Percentiles rank a stretch among this genome's conserved stretches.
Conservation (phyloP, 345 rosid genomes). For the Pseudoturritis turrita region DNA sequence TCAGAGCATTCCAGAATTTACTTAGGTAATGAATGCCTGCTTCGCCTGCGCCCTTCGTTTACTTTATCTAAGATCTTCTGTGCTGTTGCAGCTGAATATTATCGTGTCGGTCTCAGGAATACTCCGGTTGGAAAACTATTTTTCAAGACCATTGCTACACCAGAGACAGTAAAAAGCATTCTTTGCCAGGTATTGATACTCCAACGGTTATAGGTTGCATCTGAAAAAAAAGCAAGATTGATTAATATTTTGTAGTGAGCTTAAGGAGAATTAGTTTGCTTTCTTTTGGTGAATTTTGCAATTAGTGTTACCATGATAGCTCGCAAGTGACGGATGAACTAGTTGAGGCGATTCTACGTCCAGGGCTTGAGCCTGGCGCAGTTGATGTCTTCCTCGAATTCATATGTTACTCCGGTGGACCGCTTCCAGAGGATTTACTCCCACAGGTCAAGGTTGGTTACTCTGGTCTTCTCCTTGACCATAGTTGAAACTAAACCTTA, state of each 20-base stretch:
- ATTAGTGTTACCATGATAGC: constrained; percentile 79
- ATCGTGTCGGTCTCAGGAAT: constrained; percentile 45
- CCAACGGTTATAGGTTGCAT: background rate
- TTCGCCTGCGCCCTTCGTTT: background rate
- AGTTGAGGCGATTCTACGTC: constrained; percentile 70
- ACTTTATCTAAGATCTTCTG: background rate
- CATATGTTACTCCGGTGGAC: constrained; percentile 88
- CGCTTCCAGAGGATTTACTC: constrained; percentile 87
- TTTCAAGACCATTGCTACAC: constrained; percentile 62
- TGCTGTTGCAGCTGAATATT: constrained; percentile 4
- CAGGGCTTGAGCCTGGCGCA: constrained; percentile 94
- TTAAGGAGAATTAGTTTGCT: background rate
- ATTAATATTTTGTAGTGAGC: background rate
- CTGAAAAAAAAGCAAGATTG: background rate
- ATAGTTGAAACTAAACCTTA: background rate
- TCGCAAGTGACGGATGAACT: constrained; percentile 88
- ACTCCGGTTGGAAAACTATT: constrained; percentile 63
- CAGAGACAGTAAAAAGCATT: constrained; percentile 62
- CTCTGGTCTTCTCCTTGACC: constrained; percentile 1
- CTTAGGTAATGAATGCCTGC: constrained; percentile 44
- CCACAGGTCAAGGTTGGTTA: constrained; percentile 63
- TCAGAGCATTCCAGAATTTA: constrained; percentile 72
- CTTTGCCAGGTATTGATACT: constrained; percentile 58
- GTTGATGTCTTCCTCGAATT: constrained; percentile 84
- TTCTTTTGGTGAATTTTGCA: background rate